phyloP scores from a whole-genome alignment of 1,284 basidiomycete genomes.

The Melampsora occidentalis region DNA sequence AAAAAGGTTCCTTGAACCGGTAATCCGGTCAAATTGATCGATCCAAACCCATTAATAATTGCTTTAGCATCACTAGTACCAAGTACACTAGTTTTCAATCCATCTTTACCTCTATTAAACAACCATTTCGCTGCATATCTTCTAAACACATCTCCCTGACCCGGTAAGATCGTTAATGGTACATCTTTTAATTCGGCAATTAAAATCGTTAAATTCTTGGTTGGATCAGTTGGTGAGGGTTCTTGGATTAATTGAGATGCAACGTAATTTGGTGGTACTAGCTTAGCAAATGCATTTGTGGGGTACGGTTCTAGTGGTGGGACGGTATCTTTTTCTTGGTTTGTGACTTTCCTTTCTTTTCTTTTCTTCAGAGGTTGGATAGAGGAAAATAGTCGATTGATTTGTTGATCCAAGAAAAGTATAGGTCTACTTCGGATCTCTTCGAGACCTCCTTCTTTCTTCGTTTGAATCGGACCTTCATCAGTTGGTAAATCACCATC shows the following conservation, averaged over 20 bases:
- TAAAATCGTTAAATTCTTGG: not conserved
- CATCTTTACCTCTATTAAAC: not conserved
- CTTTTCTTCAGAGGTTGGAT: not conserved
- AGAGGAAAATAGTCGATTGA: not conserved
- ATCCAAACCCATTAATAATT: conserved; percentile 1
- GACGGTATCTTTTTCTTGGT: not conserved
- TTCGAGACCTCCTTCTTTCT: not conserved
- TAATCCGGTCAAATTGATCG: not conserved
- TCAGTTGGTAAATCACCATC: not conserved
- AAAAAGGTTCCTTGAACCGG: conserved; percentile 1
- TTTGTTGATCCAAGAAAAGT: not conserved
- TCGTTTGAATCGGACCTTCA: not conserved
- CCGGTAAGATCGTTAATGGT: not conserved
- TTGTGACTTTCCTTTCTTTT: not conserved
- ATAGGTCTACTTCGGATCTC: too few species aligned
- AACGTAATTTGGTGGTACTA: not conserved
- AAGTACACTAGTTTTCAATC: not conserved
- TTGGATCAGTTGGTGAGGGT: not conserved
- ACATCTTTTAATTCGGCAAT: not conserved
- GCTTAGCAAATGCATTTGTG: conserved; percentile 7
- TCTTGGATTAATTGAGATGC: not conserved
- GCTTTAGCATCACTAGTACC: not conserved
- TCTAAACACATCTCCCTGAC: not conserved
- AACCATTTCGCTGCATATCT: conserved; percentile 15
- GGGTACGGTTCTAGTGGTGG: not conserved